Evolutionary conservation across 169 alveolate genomes (phyloP).

Genomic region (Cryptosporidium meleagridis): DNA sequence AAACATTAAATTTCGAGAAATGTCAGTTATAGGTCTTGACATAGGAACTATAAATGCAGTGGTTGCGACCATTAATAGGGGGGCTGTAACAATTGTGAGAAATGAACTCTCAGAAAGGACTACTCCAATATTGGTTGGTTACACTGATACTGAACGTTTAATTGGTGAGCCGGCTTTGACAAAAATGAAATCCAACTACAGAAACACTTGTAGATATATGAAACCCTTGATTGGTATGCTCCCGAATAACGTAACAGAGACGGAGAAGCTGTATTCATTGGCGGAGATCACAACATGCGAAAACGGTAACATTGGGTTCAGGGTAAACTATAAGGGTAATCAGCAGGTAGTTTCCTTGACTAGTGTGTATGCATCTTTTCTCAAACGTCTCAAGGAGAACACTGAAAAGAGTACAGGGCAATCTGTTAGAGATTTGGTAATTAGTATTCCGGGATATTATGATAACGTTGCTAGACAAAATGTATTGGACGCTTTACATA

Average conservation of each 20-base stretch:
- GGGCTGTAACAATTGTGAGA: conserved; percentile 94
- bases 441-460: conserved; percentile 70
- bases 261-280: conserved; percentile 23
- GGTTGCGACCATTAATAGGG: conserved; percentile 94
- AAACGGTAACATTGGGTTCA: conserved; percentile 78
- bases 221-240: conserved; percentile 88
- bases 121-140: conserved; percentile 94
- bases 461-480: conserved; percentile 71
- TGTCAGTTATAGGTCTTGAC: conserved; percentile 96
- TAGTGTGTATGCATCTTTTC: conserved; percentile 57
- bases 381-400: conserved; percentile 56
- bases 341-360: conserved; percentile 46
- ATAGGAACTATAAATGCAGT: conserved; percentile 95
- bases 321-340: conserved; percentile 59
- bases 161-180: conserved; percentile 93
- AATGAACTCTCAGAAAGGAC: conserved; percentile 94
- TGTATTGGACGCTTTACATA: conserved; percentile 91
- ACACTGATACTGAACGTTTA: conserved; percentile 89
- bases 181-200: conserved; percentile 86
- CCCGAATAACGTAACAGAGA: conserved; percentile 66
- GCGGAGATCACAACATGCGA: conserved; percentile 68
- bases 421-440: conserved; percentile 49
- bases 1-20: conserved; percentile 23
- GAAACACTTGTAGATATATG: conserved; percentile 90
- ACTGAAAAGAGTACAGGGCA: conserved; percentile 71